phyloP scores from a whole-genome alignment of 2,329 filamentous ascomycete species.

The Fusarium metavorans region DNA sequence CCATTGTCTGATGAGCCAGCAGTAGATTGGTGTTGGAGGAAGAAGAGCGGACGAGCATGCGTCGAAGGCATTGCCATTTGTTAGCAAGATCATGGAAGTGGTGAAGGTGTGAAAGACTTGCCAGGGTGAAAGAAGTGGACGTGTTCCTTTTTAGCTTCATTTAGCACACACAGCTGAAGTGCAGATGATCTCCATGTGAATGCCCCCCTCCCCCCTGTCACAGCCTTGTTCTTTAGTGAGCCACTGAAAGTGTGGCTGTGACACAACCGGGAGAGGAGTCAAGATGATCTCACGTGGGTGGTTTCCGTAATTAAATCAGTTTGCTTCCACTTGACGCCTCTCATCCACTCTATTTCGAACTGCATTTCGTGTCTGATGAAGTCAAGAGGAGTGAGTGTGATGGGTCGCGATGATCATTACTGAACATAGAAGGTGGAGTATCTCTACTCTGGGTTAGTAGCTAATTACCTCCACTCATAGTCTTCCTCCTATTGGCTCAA shows the following conservation, averaged over 20 bases:
- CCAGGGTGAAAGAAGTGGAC: neutral
- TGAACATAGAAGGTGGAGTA: neutral
- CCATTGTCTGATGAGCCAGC: neutral
- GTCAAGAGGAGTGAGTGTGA: neutral
- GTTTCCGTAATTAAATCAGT: neutral
- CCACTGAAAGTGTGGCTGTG: neutral
- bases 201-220: neutral
- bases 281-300: neutral
- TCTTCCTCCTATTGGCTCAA: neutral
- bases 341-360: neutral
- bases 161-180: neutral
- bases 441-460: neutral
- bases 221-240: neutral
- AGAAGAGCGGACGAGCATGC: neutral
- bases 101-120: neutral
- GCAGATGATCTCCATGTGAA: neutral
- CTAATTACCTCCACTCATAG: neutral
- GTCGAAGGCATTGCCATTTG: neutral
- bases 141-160: neutral
- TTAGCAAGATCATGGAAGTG: neutral
- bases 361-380: neutral
- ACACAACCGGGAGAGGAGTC: neutral
- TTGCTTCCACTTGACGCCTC: neutral
- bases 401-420: neutral
- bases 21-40: neutral